phyloP scores from a whole-genome alignment of 2,329 filamentous ascomycete species.

The Fusarium cicatricum region DNA sequence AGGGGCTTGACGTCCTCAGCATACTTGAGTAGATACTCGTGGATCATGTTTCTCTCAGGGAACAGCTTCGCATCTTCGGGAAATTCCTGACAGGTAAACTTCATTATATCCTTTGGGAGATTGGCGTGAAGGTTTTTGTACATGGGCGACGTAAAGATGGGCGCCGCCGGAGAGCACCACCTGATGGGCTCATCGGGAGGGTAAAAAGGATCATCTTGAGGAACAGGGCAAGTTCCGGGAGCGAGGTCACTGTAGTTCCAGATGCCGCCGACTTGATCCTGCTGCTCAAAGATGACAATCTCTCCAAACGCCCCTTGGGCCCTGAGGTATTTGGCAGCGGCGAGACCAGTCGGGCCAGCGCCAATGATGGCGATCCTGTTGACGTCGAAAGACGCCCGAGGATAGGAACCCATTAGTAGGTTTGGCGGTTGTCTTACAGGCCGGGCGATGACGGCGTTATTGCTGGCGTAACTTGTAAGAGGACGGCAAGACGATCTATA shows the following conservation, averaged over 20 bases:
- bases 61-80: constrained; percentile 72
- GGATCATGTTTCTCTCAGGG: constrained; percentile 74
- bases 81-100: constrained; percentile 76
- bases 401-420: constrained; percentile 42
- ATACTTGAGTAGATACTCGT: constrained; percentile 78
- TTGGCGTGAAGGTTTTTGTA: constrained; percentile 88
- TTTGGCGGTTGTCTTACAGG: constrained; percentile 5
- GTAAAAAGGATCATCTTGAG: constrained; percentile 72
- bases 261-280: constrained; percentile 77
- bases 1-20: constrained; percentile 71
- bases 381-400: constrained; percentile 55
- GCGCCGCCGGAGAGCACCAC: constrained; percentile 49
- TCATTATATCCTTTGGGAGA: constrained; percentile 83
- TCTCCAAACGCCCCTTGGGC: constrained; percentile 72
- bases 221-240: constrained; percentile 62
- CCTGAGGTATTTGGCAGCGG: constrained; percentile 80
- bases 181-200: constrained; percentile 70
- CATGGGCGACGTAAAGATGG: constrained; percentile 81
- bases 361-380: constrained; percentile 79
- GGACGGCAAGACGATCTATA: constrained; percentile 7
- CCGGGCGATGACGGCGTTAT: not conserved
- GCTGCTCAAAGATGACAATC: constrained; percentile 85
- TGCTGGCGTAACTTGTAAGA: not conserved
- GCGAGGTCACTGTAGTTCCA: constrained; percentile 78
- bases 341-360: constrained; percentile 81